phyloP scores from a whole-genome alignment of 2,329 filamentous ascomycete genomes.

The Hypocreales sp. region DNA sequence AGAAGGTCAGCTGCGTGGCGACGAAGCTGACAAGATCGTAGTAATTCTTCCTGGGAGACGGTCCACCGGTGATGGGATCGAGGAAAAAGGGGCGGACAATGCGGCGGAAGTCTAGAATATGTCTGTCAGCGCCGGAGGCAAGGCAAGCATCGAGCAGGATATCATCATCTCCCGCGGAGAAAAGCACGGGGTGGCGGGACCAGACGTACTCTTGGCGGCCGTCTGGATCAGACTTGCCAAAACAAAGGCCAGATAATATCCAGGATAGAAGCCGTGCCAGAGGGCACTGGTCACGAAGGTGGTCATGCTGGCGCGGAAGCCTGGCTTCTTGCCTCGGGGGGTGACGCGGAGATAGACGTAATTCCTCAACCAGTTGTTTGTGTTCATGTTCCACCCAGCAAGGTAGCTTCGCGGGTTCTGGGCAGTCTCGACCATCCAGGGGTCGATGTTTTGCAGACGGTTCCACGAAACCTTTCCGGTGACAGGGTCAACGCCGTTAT shows the following conservation, averaged over 20 bases:
- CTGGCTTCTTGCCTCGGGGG: constrained; percentile 87
- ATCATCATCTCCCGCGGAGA: too few species aligned
- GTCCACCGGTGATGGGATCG: constrained; percentile 53
- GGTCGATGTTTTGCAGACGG: constrained; percentile 76
- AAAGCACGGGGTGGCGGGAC: too few species aligned
- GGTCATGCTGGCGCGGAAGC: constrained; percentile 84
- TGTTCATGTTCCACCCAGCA: constrained; percentile 96
- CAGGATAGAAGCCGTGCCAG: constrained; percentile 97
- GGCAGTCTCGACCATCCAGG: constrained; percentile 71
- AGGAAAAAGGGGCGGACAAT: constrained; percentile 88
- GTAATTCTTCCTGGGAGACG: constrained; percentile 60
- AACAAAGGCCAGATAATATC: constrained; percentile 86
- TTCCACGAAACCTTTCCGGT: constrained; percentile 81
- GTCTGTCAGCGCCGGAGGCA: too few species aligned
- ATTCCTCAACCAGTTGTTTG: constrained; percentile 90
- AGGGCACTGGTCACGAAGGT: constrained; percentile 91
- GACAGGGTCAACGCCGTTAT: constrained; percentile 76
- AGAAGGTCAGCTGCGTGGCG: constrained; percentile 67
- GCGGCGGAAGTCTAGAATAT: constrained; percentile 60
- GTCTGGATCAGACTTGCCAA: constrained; percentile 87
- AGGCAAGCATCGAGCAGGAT: too few species aligned
- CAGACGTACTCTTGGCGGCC: constrained; percentile 90
- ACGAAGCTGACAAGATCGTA: constrained; percentile 71
- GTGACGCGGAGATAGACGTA: constrained; percentile 94
- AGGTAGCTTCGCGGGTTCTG: constrained; percentile 91